Evolutionary conservation across 805 yeast genomes (phyloP), one percentile per base, ranked within the genome.

Genomic region (Spathaspora sp.): DNA sequence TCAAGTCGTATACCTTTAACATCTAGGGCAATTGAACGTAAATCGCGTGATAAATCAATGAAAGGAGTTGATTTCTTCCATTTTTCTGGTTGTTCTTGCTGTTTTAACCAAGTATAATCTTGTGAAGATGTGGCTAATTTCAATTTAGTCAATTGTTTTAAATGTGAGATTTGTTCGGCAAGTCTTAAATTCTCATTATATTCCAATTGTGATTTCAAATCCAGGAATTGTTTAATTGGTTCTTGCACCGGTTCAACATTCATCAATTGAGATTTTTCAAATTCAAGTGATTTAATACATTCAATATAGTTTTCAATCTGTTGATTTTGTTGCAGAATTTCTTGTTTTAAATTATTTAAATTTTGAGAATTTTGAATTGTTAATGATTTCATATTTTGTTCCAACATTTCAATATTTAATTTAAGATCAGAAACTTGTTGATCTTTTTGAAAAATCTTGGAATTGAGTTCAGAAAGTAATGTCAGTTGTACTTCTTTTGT

Each of bases 341-440:
- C 48, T 3, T 26, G 6, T 20, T 55, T 46, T 11, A 66, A 49
- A 5, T 61, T 57, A 1, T 53, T 46, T 2, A 72, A 48, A 16
- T 60, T 63, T 9, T 55, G 53, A 31, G 71, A 73, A 46, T 65
- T 59, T 16, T 68, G 66, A 0, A 58, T 57, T 39, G 64, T 61
- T 5, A 70, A 60, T 3, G 70, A 64, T 14, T 55, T 56, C 57
- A 81, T 62, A 55, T 77, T 79, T 5, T 70, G 67, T 54, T 79
- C 76, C 38, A 81, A 59, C 1, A 80, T 67, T 8, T 70, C 64
- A 9, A 81, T 67, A 54, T 78, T 80, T 50, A 81, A 61, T 11
- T 67, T 63, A 12, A 78, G 63, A 46, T 81, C 83, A 38, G 74
- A 75, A 14, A 80, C 61, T 12, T 55, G 47, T 20, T 53, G 58